Evolutionary conservation across 2,329 filamentous ascomycete genomes (phyloP).

Genomic region (Penicillium olsonii): DNA sequence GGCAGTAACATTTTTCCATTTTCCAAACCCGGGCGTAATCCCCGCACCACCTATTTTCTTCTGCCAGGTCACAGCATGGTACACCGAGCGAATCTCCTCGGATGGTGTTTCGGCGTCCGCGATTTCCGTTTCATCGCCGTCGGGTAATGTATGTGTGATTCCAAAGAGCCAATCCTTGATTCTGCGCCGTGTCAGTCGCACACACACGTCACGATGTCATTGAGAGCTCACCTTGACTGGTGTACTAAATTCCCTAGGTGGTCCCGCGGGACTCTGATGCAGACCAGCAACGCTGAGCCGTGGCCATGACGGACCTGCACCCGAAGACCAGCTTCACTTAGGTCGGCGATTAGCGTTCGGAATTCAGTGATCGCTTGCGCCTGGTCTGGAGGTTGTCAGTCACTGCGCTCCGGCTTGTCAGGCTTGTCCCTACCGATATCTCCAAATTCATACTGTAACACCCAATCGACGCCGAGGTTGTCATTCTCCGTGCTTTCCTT

Average conservation of each 20-base stretch:
- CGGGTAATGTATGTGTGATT: constrained; percentile 74
- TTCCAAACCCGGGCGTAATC: constrained; percentile 67
- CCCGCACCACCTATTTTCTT: constrained; percentile 76
- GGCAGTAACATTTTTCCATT: constrained; percentile 73
- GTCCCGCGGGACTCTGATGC: constrained; percentile 76
- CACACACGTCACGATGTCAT: neutral
- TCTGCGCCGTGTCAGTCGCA: constrained; percentile 45
- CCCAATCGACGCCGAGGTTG: constrained; percentile 81
- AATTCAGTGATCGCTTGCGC: constrained; percentile 73
- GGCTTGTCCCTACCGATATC: constrained; percentile 61
- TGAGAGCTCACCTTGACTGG: constrained; percentile 61
- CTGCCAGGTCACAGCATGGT: constrained; percentile 77
- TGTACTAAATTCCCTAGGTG: constrained; percentile 80
- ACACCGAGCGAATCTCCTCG: constrained; percentile 83
- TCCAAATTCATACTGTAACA: constrained; percentile 75
- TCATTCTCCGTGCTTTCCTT: constrained; percentile 38
- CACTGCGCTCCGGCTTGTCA: constrained; percentile 8
- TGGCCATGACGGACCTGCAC: constrained; percentile 84
- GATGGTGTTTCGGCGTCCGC: constrained; percentile 84
- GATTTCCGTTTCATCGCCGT: constrained; percentile 68
- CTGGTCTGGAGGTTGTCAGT: constrained; percentile 55
- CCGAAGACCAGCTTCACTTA: constrained; percentile 77
- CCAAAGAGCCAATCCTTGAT: constrained; percentile 94
- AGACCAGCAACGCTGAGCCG: constrained; percentile 74
- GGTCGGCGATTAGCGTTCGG: constrained; percentile 71